Percentiles rank a stretch among this genome's conserved stretches.
phyloP scores from a whole-genome alignment of 2,329 filamentous ascomycete species.

The Aureobasidium musti region DNA sequence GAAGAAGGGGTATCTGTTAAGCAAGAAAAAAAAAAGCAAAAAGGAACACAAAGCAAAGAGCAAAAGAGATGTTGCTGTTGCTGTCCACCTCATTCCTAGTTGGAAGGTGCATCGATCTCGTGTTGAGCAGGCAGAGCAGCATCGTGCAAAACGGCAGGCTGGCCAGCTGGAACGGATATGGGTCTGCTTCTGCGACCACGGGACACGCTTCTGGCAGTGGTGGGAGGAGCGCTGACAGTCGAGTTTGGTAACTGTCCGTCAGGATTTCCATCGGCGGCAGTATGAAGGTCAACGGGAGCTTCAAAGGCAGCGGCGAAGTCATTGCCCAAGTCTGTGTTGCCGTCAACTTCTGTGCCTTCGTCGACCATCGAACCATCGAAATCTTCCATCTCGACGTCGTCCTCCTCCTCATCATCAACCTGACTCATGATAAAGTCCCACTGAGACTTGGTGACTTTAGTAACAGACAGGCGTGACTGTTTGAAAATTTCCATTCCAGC shows the following conservation, averaged over 20 bases:
- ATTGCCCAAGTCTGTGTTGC: conserved; percentile 11
- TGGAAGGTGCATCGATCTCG: background rate
- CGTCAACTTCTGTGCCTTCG: background rate
- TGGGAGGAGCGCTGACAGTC: background rate
- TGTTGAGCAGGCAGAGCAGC: background rate
- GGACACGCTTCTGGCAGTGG: background rate
- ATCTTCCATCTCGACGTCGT: conserved; percentile 29
- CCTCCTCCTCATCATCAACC: conserved; percentile 36
- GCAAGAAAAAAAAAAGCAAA: background rate
- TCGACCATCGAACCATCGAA: background rate
- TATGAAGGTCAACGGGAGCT: conserved; percentile 17
- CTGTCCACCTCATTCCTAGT: background rate
- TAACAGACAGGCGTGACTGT: conserved; percentile 79
- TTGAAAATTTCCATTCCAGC: conserved; percentile 75
- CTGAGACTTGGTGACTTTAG: conserved; percentile 63
- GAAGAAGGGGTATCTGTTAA: conserved; percentile 1
- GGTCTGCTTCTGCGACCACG: conserved; percentile 11
- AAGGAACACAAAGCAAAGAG: background rate
- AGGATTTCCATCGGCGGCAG: background rate
- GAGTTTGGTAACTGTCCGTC: background rate
- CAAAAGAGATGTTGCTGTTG: no score
- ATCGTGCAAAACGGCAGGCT: background rate
- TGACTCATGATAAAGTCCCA: conserved; percentile 63
- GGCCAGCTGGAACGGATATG: background rate
- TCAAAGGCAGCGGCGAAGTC: conserved; percentile 30